Base-by-base conservation (phyloP, 192 early-diverging fungal genomes). In the Phlyctochytrium planicorne region DNA sequence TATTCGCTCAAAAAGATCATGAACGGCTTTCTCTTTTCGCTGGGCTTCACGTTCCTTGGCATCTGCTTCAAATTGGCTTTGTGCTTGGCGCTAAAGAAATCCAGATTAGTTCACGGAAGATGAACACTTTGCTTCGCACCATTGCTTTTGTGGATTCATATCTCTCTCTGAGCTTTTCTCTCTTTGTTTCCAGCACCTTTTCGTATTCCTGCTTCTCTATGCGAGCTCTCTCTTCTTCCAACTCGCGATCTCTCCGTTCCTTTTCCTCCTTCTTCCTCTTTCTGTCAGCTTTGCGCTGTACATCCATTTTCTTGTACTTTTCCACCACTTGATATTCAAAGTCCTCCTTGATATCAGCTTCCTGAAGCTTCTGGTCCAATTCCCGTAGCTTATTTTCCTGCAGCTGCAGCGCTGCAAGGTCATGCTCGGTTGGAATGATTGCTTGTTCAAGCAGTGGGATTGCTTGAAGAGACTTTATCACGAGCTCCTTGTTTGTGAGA, bases 391-490 rank as follows among this genome's bases (percentile, higher is more conserved):
- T 23, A 55, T 53, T 27, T 12, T 53, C 47, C 31, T 55, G 65
- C 16, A 66, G n/a, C 30, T 66, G 52, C 16, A 66, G 30, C 3
- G 47, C 47, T 3, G 47, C 52, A 17, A 66, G 52, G 23, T 66
- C 34, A 27, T 66, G 65, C 33, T 66, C 65, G 6, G 47, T 37
- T 14, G 65, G 65, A 25, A 66, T 52, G 30, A 66, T 66, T 0
- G 47, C 65, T 25, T 31, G 52, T 55, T 66, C 65, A 14, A 66
- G 2, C 20, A 52, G 20, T 2, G 65, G 65, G 2, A 66, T 66
- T 12, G 52, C 52, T 17, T n/a, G 16, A 2, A 35, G 30, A 17
- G 68, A 61, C 29, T 53, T 36, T 20, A 24, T 32, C 6, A 35
- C 40, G 20, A 62, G 60, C 32, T 24, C 17, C 6, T 29, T 10